Percentiles rank a stretch among this genome's conserved stretches.
Conservation (phyloP, 1,284 basidiomycete species). For the Hymenochaete sp. region DNA sequence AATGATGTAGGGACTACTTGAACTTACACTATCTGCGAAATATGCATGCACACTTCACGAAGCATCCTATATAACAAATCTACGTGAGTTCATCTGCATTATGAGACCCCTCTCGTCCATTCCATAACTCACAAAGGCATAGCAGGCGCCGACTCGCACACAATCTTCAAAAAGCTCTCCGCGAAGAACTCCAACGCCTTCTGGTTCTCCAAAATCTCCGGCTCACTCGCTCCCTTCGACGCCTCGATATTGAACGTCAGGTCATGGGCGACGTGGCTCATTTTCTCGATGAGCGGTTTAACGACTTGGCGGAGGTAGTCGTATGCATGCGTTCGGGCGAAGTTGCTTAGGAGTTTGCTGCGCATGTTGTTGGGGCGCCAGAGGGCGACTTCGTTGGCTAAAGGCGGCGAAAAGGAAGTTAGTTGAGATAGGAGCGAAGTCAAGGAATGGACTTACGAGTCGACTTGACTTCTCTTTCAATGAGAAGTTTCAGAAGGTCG, state of each 20-base stretch:
- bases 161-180: constrained; percentile 67
- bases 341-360: constrained; percentile 75
- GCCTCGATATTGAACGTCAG: constrained; percentile 79
- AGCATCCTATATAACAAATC: constrained; percentile 54
- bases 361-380: constrained; percentile 85
- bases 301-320: constrained; percentile 77
- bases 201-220: constrained; percentile 63
- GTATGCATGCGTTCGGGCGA: constrained; percentile 82
- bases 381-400: constrained; percentile 70
- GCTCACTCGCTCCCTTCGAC: constrained; percentile 45
- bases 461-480: constrained; percentile 73
- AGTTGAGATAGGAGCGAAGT: constrained; percentile 1
- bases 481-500: constrained; percentile 70
- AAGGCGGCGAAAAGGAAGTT: neutral
- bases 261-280: constrained; percentile 64
- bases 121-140: constrained; percentile 70
- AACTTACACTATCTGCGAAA: constrained; percentile 72
- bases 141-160: constrained; percentile 60
- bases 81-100: constrained; percentile 1
- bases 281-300: constrained; percentile 65
- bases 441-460: constrained; percentile 43
- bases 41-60: constrained; percentile 80
- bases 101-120: no score
- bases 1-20: constrained; percentile 6
- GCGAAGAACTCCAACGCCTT: constrained; percentile 69